These are phyloP conservation scores for Mortierella hygrophila DNA, from an alignment of 192 early-diverging fungal species.

Conservation along the genomic window DNA sequence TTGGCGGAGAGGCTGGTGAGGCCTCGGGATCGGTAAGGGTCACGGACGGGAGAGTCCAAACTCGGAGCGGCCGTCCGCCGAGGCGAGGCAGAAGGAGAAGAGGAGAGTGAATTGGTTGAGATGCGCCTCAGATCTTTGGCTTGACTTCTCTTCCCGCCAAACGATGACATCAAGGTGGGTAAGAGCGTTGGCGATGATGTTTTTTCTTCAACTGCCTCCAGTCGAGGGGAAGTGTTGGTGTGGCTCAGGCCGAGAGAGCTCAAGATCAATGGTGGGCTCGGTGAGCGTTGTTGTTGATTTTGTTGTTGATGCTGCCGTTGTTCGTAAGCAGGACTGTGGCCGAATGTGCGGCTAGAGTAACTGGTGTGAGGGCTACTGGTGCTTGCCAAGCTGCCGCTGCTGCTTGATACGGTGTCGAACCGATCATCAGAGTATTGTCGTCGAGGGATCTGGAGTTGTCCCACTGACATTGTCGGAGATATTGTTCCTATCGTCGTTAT, in stretches of 20 bases:
- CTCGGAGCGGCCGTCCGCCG: neutral
- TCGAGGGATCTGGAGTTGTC: neutral
- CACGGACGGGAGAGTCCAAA: slow-evolving; percentile 23
- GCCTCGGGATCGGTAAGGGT: slow-evolving; percentile 30
- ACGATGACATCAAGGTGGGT: neutral
- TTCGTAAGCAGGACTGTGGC: neutral
- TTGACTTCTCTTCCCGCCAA: neutral
- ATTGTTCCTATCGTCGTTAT: neutral
- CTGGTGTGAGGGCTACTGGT: slow-evolving; percentile 15
- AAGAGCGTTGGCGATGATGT: slow-evolving; percentile 11
- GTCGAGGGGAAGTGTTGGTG: neutral
- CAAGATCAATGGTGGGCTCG: slow-evolving; percentile 25
- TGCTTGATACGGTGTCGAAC: slow-evolving; percentile 13
- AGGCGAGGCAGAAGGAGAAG: neutral
- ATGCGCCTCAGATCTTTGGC: neutral
- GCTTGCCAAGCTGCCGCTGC: slow-evolving; percentile 3
- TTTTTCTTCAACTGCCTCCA: neutral
- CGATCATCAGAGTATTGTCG: slow-evolving; percentile 11
- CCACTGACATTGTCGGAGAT: neutral
- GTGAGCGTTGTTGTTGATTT: neutral
- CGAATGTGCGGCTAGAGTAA: neutral
- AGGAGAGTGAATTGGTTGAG: slow-evolving; percentile 10
- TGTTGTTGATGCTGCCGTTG: neutral
- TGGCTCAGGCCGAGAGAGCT: neutral
- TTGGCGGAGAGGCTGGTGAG: slow-evolving; percentile 13